These are phyloP conservation scores for Nicotiana benthamiana DNA, from an alignment of 257 asterid species.

Conservation along the genomic window DNA sequence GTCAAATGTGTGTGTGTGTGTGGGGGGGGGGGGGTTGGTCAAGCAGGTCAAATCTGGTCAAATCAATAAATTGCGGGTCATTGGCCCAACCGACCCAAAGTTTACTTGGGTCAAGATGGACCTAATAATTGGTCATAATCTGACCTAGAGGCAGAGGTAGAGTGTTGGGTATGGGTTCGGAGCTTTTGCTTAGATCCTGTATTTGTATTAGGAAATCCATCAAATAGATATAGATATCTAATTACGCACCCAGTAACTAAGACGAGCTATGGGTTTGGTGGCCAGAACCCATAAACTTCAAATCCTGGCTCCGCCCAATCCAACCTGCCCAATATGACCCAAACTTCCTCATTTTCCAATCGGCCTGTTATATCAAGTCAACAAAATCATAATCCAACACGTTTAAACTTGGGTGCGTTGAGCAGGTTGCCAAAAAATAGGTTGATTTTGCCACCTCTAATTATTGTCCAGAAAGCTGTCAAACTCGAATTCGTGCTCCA, in stretches of 20 bases:
- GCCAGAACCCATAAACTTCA: no score
- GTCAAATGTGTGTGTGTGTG: no score
- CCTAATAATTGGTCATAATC: not conserved
- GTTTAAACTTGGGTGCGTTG: not conserved
- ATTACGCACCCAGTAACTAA: no score
- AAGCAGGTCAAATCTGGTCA: not conserved
- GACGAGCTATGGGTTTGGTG: no score
- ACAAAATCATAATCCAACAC: not conserved
- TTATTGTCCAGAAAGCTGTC: constrained; percentile 3
- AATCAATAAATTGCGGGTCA: not conserved
- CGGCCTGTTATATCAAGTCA: not conserved
- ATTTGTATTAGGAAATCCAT: no score
- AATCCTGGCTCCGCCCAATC: no score
- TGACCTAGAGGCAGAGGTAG: no score
- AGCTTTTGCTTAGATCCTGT: no score
- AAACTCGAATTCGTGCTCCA: not conserved
- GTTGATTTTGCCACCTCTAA: not conserved
- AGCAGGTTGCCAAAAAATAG: not conserved
- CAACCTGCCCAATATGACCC: not conserved
- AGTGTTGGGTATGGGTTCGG: no score
- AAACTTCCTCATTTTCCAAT: not conserved
- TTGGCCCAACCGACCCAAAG: not conserved
- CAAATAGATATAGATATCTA: no score
- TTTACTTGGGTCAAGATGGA: not conserved
- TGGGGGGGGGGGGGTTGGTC: not conserved